Evolutionary conservation across 257 asterid genomes (phyloP).

Genomic region (Henckelia pumila): DNA sequence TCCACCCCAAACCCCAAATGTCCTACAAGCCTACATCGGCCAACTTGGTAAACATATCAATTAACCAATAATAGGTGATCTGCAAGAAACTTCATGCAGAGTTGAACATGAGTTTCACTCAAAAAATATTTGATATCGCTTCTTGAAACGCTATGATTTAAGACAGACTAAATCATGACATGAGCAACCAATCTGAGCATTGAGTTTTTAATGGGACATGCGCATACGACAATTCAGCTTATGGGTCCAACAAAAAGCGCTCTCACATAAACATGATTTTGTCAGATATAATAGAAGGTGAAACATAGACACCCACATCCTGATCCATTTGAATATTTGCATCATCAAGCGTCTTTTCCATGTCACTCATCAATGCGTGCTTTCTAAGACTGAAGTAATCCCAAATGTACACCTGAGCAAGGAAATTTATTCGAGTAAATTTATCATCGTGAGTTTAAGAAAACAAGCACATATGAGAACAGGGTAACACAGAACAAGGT

Average conservation of each 20-base stretch:
- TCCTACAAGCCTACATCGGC: background rate
- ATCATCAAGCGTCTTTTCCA: slow-evolving; percentile 93
- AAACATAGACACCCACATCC: slow-evolving; percentile 67
- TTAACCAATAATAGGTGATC: background rate
- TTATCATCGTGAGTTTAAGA: slow-evolving; percentile 18
- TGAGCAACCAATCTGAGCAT: background rate
- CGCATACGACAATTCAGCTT: slow-evolving; percentile 16
- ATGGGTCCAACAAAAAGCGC: slow-evolving; percentile 22
- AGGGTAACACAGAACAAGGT: slow-evolving; percentile 15
- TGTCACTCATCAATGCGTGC: slow-evolving; percentile 90
- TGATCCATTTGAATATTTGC: slow-evolving; percentile 99
- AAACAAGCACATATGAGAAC: slow-evolving; percentile 11
- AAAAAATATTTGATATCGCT: background rate
- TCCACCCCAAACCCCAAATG: background rate
- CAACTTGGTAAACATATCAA: background rate
- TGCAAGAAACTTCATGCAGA: background rate
- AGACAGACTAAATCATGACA: background rate
- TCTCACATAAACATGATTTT: slow-evolving; percentile 28
- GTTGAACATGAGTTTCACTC: background rate
- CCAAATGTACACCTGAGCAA: slow-evolving; percentile 76
- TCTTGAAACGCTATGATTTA: background rate
- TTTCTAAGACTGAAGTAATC: slow-evolving; percentile 84
- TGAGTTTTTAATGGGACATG: slow-evolving; percentile 12
- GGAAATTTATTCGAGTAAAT: slow-evolving; percentile 17
- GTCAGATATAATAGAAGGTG: slow-evolving; percentile 19